These are phyloP conservation scores for Lathyrus sativus DNA, from an alignment of 306 rosid genomes.

Conservation along the genomic window DNA sequence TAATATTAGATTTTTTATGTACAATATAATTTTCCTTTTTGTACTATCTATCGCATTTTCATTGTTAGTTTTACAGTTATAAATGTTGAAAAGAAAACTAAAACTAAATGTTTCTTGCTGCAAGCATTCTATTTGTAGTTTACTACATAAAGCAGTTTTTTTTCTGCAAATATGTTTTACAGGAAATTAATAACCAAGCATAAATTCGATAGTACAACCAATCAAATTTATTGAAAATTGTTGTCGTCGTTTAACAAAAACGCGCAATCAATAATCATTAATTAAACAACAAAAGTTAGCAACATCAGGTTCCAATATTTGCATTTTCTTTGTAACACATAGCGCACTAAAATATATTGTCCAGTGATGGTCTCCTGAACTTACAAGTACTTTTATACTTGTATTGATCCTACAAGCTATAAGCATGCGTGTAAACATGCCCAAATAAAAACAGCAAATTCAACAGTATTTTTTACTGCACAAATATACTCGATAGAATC, in stretches of 20 bases:
- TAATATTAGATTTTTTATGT: too few relatives aligned
- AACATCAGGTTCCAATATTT: conserved; percentile 8
- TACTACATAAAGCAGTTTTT: too few relatives aligned
- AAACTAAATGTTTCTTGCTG: too few relatives aligned
- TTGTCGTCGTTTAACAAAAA: background rate
- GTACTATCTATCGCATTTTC: too few relatives aligned
- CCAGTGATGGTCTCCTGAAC: conserved; percentile 24
- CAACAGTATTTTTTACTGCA: background rate
- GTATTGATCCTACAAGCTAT: conserved; percentile 5
- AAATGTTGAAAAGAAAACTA: too few relatives aligned
- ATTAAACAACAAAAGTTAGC: background rate
- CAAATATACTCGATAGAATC: background rate
- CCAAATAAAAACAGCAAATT: conserved; percentile 23
- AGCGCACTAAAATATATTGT: conserved; percentile 10
- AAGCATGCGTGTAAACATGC: conserved; percentile 1
- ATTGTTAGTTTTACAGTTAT: too few relatives aligned
- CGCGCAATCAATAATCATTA: background rate
- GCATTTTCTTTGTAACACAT: background rate
- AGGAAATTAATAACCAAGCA: too few relatives aligned
- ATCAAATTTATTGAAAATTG: background rate
- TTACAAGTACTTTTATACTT: conserved; percentile 22
- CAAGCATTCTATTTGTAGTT: too few relatives aligned
- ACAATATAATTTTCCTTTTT: too few relatives aligned
- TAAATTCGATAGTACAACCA: background rate
- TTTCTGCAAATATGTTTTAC: too few relatives aligned